phyloP scores from a whole-genome alignment of 2,329 filamentous ascomycete species.

The Tolypocladium cylindrosporum region DNA sequence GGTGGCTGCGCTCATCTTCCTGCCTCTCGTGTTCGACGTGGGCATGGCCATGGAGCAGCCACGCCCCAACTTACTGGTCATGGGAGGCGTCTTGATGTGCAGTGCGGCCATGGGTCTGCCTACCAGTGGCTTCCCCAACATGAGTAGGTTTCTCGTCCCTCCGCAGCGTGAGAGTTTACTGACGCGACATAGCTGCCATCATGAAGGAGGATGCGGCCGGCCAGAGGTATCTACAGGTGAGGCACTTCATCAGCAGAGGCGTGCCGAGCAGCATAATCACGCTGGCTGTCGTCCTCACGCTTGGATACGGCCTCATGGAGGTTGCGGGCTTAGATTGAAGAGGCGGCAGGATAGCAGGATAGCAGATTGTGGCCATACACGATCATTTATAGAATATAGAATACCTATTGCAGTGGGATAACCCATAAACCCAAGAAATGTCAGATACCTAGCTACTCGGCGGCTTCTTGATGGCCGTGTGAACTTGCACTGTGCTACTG shows the following conservation, averaged over 20 bases:
- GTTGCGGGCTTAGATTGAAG: slow-evolving; percentile 50
- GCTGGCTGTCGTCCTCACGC: slow-evolving; percentile 70
- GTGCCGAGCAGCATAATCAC: slow-evolving; percentile 78
- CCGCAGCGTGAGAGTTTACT: slow-evolving; percentile 6
- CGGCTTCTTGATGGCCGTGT: not conserved
- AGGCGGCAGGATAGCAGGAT: not conserved
- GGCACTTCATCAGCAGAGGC: slow-evolving; percentile 91
- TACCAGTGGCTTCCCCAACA: slow-evolving; percentile 95
- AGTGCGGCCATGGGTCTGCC: slow-evolving; percentile 93
- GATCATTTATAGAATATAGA: not conserved
- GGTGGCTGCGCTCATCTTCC: slow-evolving; percentile 86
- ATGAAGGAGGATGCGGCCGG: slow-evolving; percentile 98
- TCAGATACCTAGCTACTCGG: not conserved
- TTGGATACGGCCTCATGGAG: slow-evolving; percentile 87
- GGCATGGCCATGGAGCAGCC: slow-evolving; percentile 78
- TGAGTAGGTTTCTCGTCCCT: slow-evolving; percentile 63
- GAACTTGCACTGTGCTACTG: slow-evolving; percentile 13
- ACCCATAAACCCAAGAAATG: not conserved
- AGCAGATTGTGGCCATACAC: not conserved
- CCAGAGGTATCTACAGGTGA: slow-evolving; percentile 81
- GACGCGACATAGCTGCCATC: slow-evolving; percentile 61
- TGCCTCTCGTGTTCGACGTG: slow-evolving; percentile 82
- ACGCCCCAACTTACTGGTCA: slow-evolving; percentile 88
- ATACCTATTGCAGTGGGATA: not conserved
- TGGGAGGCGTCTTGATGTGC: slow-evolving; percentile 93